Percentiles rank a stretch among this genome's conserved stretches.
phyloP scores from a whole-genome alignment of 129 eudicot species.

The Lactuca saligna region DNA sequence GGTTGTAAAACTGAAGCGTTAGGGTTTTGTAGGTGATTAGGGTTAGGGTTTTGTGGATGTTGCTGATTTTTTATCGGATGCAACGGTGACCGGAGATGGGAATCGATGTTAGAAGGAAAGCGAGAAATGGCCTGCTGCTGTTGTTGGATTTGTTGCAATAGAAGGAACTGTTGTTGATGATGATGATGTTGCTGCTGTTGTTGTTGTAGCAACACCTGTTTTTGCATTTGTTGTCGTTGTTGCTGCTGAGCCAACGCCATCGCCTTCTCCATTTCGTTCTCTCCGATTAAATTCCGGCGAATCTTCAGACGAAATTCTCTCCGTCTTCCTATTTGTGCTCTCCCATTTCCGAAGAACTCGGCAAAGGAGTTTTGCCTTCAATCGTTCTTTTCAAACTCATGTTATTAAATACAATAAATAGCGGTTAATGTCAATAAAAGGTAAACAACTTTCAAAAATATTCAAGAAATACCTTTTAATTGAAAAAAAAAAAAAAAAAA shows the following conservation, averaged over 20 bases:
- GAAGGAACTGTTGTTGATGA: slow-evolving; percentile 39
- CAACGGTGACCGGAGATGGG: slow-evolving; percentile 44
- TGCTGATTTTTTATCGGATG: slow-evolving; percentile 19
- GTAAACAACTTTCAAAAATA: too few species aligned
- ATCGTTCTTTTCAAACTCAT: background rate
- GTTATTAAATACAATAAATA: background rate
- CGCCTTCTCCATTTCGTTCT: slow-evolving; percentile 43
- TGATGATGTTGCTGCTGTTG: slow-evolving; percentile 34
- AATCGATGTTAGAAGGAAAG: slow-evolving; percentile 67
- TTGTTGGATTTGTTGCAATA: slow-evolving; percentile 40
- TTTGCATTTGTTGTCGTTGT: slow-evolving; percentile 35
- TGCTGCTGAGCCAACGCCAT: slow-evolving; percentile 40
- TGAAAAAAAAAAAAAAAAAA: too few species aligned
- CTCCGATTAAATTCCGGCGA: slow-evolving; percentile 16
- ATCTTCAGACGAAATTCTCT: slow-evolving; percentile 14
- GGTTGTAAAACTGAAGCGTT: slow-evolving; percentile 19
- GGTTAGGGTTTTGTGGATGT: slow-evolving; percentile 19
- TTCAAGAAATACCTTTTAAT: too few species aligned
- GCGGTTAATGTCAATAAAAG: too few species aligned
- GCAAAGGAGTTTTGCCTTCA: background rate
- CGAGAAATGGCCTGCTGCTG: slow-evolving; percentile 52
- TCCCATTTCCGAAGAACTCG: slow-evolving; percentile 7
- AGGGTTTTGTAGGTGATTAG: slow-evolving; percentile 34
- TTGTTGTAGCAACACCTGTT: slow-evolving; percentile 21
- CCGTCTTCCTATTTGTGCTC: background rate